Conservation (phyloP, 1,139 yeast genomes). For the Trichomonascaceae sp. region DNA sequence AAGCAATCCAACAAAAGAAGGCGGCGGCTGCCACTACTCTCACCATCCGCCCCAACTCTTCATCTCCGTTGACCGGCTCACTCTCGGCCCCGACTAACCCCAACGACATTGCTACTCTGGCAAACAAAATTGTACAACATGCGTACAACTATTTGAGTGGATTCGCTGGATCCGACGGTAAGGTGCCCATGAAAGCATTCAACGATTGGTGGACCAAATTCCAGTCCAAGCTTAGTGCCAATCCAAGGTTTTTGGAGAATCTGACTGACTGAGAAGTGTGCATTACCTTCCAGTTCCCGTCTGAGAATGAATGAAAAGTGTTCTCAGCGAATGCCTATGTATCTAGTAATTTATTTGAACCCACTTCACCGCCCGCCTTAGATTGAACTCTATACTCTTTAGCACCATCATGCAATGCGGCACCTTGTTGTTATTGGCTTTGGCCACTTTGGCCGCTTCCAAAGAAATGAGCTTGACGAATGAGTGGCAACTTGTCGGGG, state of each 20-base stretch:
- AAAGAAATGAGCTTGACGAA: no score
- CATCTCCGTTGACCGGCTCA: constrained; percentile 10
- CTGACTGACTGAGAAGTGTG: constrained; percentile 13
- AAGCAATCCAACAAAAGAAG: constrained; percentile 26
- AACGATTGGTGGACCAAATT: constrained; percentile 97
- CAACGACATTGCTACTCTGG: constrained; percentile 36
- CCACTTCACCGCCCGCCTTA: no score
- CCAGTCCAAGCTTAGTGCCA: constrained; percentile 54
- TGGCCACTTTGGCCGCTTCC: no score
- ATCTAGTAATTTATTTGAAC: no score
- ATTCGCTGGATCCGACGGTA: constrained; percentile 63
- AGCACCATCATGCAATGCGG: no score
- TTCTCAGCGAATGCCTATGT: no score
- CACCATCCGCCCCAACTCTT: constrained; percentile 14
- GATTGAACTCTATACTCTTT: no score
- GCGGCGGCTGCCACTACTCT: constrained; percentile 14
- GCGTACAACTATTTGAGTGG: constrained; percentile 86
- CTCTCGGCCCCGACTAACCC: constrained; percentile 6
- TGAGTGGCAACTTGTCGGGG: constrained; percentile 57
- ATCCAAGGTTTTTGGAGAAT: constrained; percentile 66
- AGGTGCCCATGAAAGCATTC: constrained; percentile 76
- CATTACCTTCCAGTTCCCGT: no score
- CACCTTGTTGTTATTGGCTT: no score
- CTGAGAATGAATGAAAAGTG: no score
- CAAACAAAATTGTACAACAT: constrained; percentile 78